Base-by-base conservation (phyloP, 805 yeast genomes). In the Metschnikowia drakensbergensis region DNA sequence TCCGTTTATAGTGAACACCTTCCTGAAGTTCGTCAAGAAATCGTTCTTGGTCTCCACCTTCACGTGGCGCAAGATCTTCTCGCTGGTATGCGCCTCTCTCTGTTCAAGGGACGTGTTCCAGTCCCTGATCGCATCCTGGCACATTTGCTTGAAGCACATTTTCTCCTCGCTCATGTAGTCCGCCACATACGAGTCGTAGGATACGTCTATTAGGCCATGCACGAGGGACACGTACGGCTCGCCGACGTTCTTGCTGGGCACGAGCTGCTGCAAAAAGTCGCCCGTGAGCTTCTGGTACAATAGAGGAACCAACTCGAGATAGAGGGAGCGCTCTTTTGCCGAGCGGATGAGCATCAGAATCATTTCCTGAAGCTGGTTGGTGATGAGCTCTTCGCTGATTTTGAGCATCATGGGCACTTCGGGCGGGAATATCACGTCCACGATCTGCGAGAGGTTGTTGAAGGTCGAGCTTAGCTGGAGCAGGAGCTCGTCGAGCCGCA, bases 11-110 rank as follows among this genome's bases (percentile, higher is more conserved):
- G 59, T 75, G 60, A 85, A 83, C 3, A 84, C 82, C 56, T 81
- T 84, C 9, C 81, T 77, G 63, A 85, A 85, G 53, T 82, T 81
- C 17, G 82, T 69, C 48, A 85, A 71, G 46, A 85, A 76, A 55
- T 84, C 88, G 57, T 72, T 72, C 50, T 80, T 79, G 9, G 82
- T 57, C 51, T 72, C 76, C 7, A 62, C 77, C 51, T 69, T 66
- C 8, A 80, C 83, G 44, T 75, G 75, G 54, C 76, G 74, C 62
- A 77, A 66, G 31, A 81, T 70, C 40, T 64, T 68, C 37, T 71
- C 66, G 22, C 78, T 78, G 0, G 79, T 75, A 51, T 74, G 80
- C 7, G 65, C 68, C 52, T 81, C 84, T 40, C 76, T 62, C 45
- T 69, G 69, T 3, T 69, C 65, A 0, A 77, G 61, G 5, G 61